A percentile compares a stretch with the other conserved stretches of the same genome.
phyloP scores from a whole-genome alignment of 2,329 filamentous ascomycete genomes.

The Neoascochyta sp. region DNA sequence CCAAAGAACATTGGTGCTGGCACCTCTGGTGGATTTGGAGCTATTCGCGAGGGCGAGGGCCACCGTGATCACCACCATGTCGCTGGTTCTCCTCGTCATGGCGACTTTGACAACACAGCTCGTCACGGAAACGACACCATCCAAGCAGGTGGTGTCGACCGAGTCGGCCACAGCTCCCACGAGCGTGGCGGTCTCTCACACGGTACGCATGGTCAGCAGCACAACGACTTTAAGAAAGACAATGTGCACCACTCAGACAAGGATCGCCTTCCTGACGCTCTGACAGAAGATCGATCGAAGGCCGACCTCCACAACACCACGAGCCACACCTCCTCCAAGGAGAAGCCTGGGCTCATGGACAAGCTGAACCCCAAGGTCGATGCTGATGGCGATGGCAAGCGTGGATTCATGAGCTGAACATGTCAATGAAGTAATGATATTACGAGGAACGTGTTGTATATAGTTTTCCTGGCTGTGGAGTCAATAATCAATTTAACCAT shows the following conservation, averaged over 20 bases:
- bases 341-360: slow-evolving; percentile 50
- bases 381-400: slow-evolving; percentile 54
- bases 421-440: slow-evolving; percentile 1
- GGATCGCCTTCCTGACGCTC: slow-evolving; percentile 12
- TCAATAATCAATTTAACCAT: too few species aligned
- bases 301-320: slow-evolving; percentile 11
- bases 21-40: slow-evolving; percentile 13
- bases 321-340: slow-evolving; percentile 4
- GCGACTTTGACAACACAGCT: slow-evolving; percentile 13
- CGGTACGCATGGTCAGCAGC: slow-evolving; percentile 6
- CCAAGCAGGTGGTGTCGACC: background rate
- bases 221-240: slow-evolving; percentile 8
- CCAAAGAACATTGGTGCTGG: slow-evolving; percentile 49
- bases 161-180: slow-evolving; percentile 2
- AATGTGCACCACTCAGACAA: slow-evolving; percentile 3
- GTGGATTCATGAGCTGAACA: slow-evolving; percentile 53
- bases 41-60: slow-evolving; percentile 14
- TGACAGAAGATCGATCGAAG: slow-evolving; percentile 12
- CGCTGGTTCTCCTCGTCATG: slow-evolving; percentile 11
- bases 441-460: too few species aligned
- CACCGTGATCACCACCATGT: slow-evolving; percentile 12
- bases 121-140: slow-evolving; percentile 4
- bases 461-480: slow-evolving; percentile 1
- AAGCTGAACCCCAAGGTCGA: slow-evolving; percentile 54
- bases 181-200: background rate